phyloP scores from a whole-genome alignment of 176 grass and related monocot species.

The Alloteropsis semialata region DNA sequence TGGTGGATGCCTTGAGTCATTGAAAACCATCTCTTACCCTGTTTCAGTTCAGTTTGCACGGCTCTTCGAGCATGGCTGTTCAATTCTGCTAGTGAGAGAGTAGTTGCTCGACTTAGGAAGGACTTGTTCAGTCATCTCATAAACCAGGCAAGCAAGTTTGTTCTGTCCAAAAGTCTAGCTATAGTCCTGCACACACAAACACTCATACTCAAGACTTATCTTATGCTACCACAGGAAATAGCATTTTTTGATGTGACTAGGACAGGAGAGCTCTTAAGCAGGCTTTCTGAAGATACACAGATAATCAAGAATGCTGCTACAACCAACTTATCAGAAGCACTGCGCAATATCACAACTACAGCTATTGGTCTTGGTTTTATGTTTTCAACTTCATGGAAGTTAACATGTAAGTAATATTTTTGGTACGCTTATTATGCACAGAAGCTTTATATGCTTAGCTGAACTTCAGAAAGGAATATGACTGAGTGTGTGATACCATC shows the following conservation, averaged over 20 bases:
- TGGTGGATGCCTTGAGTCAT: conserved; percentile 3
- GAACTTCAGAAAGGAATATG: not conserved
- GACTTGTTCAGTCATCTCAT: conserved; percentile 95
- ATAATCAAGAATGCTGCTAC: conserved; percentile 99
- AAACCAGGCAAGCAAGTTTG: conserved; percentile 54
- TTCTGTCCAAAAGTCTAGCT: not conserved
- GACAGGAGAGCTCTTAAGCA: conserved; percentile 95
- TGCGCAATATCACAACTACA: conserved; percentile 82
- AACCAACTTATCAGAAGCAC: conserved; percentile 92
- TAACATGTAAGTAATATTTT: conserved; percentile 74
- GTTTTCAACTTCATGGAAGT: conserved; percentile 97
- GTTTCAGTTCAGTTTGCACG: conserved; percentile 89
- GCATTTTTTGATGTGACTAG: conserved; percentile 97
- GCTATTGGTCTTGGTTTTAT: conserved; percentile 92
- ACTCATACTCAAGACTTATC: conserved; percentile 12
- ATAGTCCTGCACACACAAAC: not conserved
- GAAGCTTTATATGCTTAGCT: conserved; percentile 1
- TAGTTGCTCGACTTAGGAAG: conserved; percentile 92
- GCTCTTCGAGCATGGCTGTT: conserved; percentile 87
- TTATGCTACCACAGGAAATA: conserved; percentile 69
- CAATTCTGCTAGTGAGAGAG: conserved; percentile 91
- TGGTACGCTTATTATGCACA: not conserved
- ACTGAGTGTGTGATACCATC: not conserved
- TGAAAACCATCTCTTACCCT: conserved; percentile 22
- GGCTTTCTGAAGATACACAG: conserved; percentile 97